These are phyloP conservation scores for Cladorrhinum sp. DNA, from an alignment of 2,329 filamentous ascomycete genomes.

Conservation along the genomic window DNA sequence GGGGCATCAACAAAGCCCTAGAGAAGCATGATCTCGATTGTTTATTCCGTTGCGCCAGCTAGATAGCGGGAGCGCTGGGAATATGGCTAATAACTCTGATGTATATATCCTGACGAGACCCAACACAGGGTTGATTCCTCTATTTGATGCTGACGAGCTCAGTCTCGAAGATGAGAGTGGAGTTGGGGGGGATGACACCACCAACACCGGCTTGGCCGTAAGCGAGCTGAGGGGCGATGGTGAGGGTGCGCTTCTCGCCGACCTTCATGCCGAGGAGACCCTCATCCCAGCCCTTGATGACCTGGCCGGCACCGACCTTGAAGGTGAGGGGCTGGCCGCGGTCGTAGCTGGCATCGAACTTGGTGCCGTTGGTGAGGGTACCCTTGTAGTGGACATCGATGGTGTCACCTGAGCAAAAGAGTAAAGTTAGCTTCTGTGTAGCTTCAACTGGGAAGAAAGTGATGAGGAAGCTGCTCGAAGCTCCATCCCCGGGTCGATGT, in stretches of 20 bases:
- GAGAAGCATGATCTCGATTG: neutral
- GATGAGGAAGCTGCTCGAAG: neutral
- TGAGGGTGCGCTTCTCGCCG: conserved; percentile 31
- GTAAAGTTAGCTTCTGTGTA: conserved; percentile 7
- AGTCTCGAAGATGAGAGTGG: conserved; percentile 30
- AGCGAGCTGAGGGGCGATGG: conserved; percentile 25
- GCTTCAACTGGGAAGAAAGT: no score
- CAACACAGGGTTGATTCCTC: neutral
- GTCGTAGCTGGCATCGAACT: conserved; percentile 29
- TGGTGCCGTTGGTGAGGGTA: conserved; percentile 23
- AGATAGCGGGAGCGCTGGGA: neutral
- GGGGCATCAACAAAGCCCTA: neutral
- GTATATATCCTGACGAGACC: neutral
- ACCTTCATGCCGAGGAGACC: conserved; percentile 31
- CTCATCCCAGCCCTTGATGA: conserved; percentile 31
- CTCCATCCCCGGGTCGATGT: neutral
- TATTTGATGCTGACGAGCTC: conserved; percentile 27
- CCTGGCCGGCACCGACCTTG: conserved; percentile 26
- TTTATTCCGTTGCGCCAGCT: neutral
- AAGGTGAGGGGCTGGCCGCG: conserved; percentile 34
- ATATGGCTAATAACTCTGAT: neutral
- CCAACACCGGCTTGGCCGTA: conserved; percentile 26
- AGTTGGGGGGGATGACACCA: conserved; percentile 27
- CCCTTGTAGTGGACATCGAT: conserved; percentile 29
- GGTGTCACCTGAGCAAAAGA: conserved; percentile 22